These are phyloP conservation scores for Leccinum subgranulosum DNA, from an alignment of 768 basidiomycete species.

Conservation along the genomic window DNA sequence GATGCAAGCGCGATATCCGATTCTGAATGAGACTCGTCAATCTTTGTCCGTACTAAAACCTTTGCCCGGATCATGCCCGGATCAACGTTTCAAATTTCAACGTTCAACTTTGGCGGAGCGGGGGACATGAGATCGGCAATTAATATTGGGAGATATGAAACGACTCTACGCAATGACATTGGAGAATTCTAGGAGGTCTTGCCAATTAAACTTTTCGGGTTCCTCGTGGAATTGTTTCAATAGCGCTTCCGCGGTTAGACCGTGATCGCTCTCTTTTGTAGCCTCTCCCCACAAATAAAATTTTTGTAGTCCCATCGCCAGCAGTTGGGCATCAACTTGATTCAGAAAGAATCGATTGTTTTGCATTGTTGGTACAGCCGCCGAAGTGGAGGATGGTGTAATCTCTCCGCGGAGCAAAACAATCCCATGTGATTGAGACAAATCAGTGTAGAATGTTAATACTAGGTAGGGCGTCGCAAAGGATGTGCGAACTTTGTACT, in stretches of 20 bases:
- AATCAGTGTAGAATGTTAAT: slow-evolving; percentile 88
- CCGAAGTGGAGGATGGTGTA: slow-evolving; percentile 56
- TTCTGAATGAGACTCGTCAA: background rate
- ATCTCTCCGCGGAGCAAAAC: slow-evolving; percentile 92
- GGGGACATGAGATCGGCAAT: background rate
- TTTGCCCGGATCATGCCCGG: background rate
- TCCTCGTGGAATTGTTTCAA: slow-evolving; percentile 73
- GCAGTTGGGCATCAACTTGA: slow-evolving; percentile 81
- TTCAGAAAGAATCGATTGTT: slow-evolving; percentile 51
- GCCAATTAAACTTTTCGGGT: slow-evolving; percentile 80
- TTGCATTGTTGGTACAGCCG: slow-evolving; percentile 32
- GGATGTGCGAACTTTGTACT: slow-evolving; percentile 81
- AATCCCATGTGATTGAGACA: slow-evolving; percentile 72
- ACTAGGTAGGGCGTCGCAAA: slow-evolving; percentile 92
- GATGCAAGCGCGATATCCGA: background rate
- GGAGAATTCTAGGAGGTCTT: slow-evolving; percentile 58
- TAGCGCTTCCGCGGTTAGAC: slow-evolving; percentile 36
- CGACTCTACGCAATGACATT: background rate
- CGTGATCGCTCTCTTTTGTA: slow-evolving; percentile 5
- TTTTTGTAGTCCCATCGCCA: slow-evolving; percentile 77
- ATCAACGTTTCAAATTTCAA: too few species aligned
- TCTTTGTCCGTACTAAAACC: background rate
- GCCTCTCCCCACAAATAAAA: slow-evolving; percentile 71
- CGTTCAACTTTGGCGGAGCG: background rate
- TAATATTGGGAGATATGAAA: background rate